Evolutionary conservation across 2,329 filamentous ascomycete genomes (phyloP).

Genomic region (Fusarium mundagurra): DNA sequence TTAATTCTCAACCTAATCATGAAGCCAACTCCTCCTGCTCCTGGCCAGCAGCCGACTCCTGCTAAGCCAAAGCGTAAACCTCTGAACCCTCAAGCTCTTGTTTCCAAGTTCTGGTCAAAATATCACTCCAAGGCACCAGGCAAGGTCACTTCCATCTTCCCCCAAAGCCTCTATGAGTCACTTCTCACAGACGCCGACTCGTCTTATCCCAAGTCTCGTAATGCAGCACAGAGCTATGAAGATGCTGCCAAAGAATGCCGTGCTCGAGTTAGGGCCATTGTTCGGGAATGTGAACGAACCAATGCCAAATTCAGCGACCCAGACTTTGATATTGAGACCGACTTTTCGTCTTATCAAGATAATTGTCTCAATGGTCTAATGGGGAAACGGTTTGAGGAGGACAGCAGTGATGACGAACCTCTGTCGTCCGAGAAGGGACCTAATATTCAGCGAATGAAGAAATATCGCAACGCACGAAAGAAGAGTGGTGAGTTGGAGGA

Average conservation of each 20-base stretch:
- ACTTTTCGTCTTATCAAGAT: slow-evolving; percentile 46
- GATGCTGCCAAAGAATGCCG: slow-evolving; percentile 53
- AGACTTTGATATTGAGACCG: slow-evolving; percentile 56
- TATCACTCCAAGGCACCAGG: slow-evolving; percentile 54
- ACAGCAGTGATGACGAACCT: slow-evolving; percentile 20
- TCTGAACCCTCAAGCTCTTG: slow-evolving; percentile 50
- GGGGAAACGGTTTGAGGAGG: slow-evolving; percentile 24
- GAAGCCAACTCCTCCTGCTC: slow-evolving; percentile 12
- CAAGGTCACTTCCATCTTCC: slow-evolving; percentile 57
- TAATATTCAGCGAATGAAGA: slow-evolving; percentile 18
- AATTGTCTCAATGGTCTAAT: slow-evolving; percentile 53
- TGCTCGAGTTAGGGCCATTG: slow-evolving; percentile 51
- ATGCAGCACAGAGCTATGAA: slow-evolving; percentile 55
- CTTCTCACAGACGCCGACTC: slow-evolving; percentile 37
- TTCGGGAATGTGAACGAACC: slow-evolving; percentile 54
- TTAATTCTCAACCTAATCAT: slow-evolving; percentile 10
- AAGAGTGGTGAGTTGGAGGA: slow-evolving; percentile 21
- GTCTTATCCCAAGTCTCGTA: slow-evolving; percentile 44
- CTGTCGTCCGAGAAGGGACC: not conserved
- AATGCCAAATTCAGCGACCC: slow-evolving; percentile 58
- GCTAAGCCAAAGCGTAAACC: slow-evolving; percentile 32
- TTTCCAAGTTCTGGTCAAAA: slow-evolving; percentile 55
- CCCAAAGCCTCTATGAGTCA: slow-evolving; percentile 52
- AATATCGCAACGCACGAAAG: slow-evolving; percentile 20
- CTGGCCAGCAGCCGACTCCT: slow-evolving; percentile 9